Conservation (phyloP, 2,329 filamentous ascomycete genomes). For the Microdochium paspali region DNA sequence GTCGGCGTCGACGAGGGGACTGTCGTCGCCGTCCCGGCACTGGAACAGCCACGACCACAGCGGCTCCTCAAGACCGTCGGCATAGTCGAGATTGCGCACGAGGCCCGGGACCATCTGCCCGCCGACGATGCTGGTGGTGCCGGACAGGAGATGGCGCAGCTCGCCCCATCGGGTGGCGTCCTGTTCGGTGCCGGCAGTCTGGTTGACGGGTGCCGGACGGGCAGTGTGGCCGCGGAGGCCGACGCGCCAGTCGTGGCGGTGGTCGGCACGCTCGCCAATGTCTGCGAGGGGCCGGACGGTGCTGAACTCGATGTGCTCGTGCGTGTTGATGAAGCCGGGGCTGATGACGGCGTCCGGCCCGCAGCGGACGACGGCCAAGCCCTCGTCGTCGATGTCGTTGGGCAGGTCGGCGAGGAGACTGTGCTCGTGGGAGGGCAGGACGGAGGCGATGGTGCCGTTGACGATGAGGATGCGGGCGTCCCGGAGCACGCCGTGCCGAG, state of each 20-base stretch:
- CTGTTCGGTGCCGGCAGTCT: slow-evolving; percentile 5
- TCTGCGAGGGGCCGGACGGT: slow-evolving; percentile 13
- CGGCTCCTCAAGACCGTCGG: slow-evolving; percentile 8
- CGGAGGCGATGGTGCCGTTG: slow-evolving; percentile 12
- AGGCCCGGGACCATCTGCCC: slow-evolving; percentile 15
- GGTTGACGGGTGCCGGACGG: slow-evolving; percentile 10
- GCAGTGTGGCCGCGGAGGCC: slow-evolving; percentile 11
- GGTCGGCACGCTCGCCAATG: slow-evolving; percentile 10
- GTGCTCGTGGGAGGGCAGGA: background rate
- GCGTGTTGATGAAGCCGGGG: slow-evolving; percentile 19
- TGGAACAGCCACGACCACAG: background rate
- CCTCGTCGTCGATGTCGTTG: background rate
- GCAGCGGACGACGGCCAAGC: slow-evolving; percentile 13
- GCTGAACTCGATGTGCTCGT: slow-evolving; percentile 17
- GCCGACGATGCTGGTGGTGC: slow-evolving; percentile 17
- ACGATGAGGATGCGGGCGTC: slow-evolving; percentile 15
- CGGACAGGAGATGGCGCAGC: slow-evolving; percentile 19
- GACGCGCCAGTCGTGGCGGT: slow-evolving; percentile 20
- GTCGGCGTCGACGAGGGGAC: background rate
- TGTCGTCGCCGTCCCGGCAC: background rate
- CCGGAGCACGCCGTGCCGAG: slow-evolving; percentile 10
- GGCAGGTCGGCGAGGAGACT: slow-evolving; percentile 1
- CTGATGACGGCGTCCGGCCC: slow-evolving; percentile 14
- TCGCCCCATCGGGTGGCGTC: slow-evolving; percentile 16
- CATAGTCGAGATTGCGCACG: slow-evolving; percentile 17